These are phyloP conservation scores for Ceratobasidium sp. DNA, from an alignment of 1,284 basidiomycete genomes.

Conservation along the genomic window DNA sequence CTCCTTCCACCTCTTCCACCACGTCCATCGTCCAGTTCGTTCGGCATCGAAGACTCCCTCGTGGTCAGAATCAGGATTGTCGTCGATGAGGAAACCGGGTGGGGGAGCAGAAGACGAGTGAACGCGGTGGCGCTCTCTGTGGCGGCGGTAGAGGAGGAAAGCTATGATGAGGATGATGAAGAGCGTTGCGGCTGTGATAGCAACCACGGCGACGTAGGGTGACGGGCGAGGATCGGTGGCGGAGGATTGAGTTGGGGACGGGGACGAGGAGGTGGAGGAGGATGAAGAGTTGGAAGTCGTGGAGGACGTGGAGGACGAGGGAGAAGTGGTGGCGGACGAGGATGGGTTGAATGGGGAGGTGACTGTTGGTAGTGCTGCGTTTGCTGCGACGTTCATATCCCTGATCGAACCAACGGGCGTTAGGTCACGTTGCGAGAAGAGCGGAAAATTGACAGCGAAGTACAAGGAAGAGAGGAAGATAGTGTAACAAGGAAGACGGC, in stretches of 20 bases:
- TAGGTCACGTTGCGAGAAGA: too few relatives aligned
- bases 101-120: neutral
- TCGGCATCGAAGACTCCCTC: neutral
- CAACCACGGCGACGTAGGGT: slow-evolving; percentile 1
- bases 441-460: neutral
- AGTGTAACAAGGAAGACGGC: neutral
- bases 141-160: slow-evolving; percentile 15
- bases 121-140: slow-evolving; percentile 12
- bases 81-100: slow-evolving; percentile 28
- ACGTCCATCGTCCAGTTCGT: slow-evolving; percentile 15
- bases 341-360: neutral
- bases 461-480: neutral
- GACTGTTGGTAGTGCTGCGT: slow-evolving; percentile 5
- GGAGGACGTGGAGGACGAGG: neutral
- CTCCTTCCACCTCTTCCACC: neutral
- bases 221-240: neutral
- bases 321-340: neutral
- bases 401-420: too few relatives aligned
- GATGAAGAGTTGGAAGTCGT: neutral
- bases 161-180: slow-evolving; percentile 12
- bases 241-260: neutral
- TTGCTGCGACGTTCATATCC: slow-evolving; percentile 10
- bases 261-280: neutral
- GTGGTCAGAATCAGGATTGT: neutral
- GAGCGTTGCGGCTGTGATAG: too few relatives aligned